phyloP scores from a whole-genome alignment of 2,329 filamentous ascomycete species.

The Sphaerulina musiva region DNA sequence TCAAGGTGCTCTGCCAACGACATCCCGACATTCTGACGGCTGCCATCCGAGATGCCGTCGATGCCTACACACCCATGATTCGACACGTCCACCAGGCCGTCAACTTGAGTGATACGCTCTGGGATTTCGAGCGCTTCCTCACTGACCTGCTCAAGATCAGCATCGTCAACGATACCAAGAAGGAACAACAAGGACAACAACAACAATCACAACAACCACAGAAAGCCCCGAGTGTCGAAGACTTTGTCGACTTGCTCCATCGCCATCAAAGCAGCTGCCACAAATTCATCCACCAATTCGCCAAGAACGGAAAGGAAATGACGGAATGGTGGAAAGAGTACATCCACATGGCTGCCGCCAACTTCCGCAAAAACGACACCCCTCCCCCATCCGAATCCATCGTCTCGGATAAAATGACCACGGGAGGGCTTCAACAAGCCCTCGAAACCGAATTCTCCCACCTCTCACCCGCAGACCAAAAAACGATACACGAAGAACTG shows the following conservation, averaged over 20 bases:
- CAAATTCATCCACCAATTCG: slow-evolving; percentile 64
- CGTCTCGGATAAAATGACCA: slow-evolving; percentile 30
- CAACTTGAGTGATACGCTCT: slow-evolving; percentile 63
- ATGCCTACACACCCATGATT: slow-evolving; percentile 69
- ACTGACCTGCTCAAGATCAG: slow-evolving; percentile 60
- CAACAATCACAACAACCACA: too few species aligned
- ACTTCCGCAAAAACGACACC: slow-evolving; percentile 44
- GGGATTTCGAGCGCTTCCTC: slow-evolving; percentile 61
- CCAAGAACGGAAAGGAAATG: slow-evolving; percentile 61
- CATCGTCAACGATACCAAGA: slow-evolving; percentile 31
- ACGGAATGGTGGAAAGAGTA: slow-evolving; percentile 56
- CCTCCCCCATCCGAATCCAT: slow-evolving; percentile 22
- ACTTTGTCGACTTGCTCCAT: slow-evolving; percentile 62
- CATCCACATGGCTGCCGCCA: slow-evolving; percentile 51
- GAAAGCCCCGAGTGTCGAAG: slow-evolving; percentile 56
- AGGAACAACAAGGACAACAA: slow-evolving; percentile 14
- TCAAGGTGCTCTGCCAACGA: slow-evolving; percentile 58
- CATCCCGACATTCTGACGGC: slow-evolving; percentile 68
- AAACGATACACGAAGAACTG: slow-evolving; percentile 46
- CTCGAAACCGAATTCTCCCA: slow-evolving; percentile 40
- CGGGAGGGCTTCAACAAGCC: slow-evolving; percentile 40
- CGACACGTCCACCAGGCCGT: slow-evolving; percentile 63
- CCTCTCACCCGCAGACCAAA: slow-evolving; percentile 45
- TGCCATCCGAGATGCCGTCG: slow-evolving; percentile 57
- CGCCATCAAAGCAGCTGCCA: slow-evolving; percentile 59